Conservation (phyloP, 2,329 filamentous ascomycete species). For the Xylaria sp. region DNA sequence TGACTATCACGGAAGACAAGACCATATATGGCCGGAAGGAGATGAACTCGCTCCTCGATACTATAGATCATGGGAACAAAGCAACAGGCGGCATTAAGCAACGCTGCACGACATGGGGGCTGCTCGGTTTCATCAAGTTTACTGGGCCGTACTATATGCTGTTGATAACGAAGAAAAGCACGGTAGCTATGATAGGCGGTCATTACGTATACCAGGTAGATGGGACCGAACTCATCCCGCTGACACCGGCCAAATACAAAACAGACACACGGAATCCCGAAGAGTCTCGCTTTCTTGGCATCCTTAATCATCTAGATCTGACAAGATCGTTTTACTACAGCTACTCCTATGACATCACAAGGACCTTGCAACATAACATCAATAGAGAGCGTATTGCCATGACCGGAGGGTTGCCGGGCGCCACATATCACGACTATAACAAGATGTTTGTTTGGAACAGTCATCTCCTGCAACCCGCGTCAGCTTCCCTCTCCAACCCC, state of each 20-base stretch:
- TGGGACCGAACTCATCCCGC: constrained; percentile 87
- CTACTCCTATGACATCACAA: constrained; percentile 96
- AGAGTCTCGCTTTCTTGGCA: constrained; percentile 87
- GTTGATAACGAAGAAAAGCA: constrained; percentile 93
- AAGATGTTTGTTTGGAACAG: constrained; percentile 99
- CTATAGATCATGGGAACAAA: constrained; percentile 95
- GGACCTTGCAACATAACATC: constrained; percentile 92
- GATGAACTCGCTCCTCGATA: constrained; percentile 91
- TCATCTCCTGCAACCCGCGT: constrained; percentile 82
- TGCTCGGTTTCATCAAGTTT: constrained; percentile 95
- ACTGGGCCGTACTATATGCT: constrained; percentile 98
- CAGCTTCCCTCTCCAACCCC: constrained; percentile 75
- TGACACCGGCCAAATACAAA: constrained; percentile 80
- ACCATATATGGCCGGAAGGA: constrained; percentile 92
- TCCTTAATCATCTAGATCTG: constrained; percentile 90
- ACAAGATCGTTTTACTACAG: constrained; percentile 97
- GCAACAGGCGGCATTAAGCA: constrained; percentile 88
- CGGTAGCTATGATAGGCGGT: constrained; percentile 94
- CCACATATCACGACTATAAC: constrained; percentile 75
- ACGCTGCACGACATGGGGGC: constrained; percentile 90
- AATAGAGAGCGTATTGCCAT: constrained; percentile 79
- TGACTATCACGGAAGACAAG: constrained; percentile 91
- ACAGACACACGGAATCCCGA: constrained; percentile 84
- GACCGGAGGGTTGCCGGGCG: constrained; percentile 68
- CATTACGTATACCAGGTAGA: constrained; percentile 97